Evolutionary conservation across 73 alveolate species (phyloP).

Genomic region (Paramecium sonneborni): DNA sequence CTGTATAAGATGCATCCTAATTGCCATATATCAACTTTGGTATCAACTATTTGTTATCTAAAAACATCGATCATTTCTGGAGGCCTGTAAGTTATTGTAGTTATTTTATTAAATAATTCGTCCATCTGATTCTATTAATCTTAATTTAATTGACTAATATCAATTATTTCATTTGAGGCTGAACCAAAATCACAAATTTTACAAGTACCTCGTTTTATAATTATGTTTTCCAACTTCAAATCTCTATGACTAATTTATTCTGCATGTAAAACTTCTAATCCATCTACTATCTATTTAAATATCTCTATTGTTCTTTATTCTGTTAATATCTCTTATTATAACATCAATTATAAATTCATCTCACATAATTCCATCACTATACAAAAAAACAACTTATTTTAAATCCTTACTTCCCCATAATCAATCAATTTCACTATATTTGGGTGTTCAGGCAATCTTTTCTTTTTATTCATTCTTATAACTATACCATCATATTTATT

Average conservation of each 20-base stretch:
- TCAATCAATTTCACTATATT: constrained; percentile 48
- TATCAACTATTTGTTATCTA: constrained; percentile 69
- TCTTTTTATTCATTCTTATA: constrained; percentile 1
- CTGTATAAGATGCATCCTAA: constrained; percentile 68
- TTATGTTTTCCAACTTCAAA: constrained; percentile 90
- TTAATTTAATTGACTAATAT: constrained; percentile 57
- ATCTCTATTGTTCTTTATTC: constrained; percentile 40
- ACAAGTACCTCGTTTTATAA: constrained; percentile 77
- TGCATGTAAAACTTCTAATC: constrained; percentile 78
- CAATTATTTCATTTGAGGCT: constrained; percentile 73
- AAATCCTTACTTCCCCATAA: constrained; percentile 26
- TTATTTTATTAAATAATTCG: constrained; percentile 84
- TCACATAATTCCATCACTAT: constrained; percentile 61
- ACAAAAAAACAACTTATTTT: not conserved
- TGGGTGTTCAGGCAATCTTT: constrained; percentile 66
- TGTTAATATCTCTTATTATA: constrained; percentile 12
- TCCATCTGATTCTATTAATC: constrained; percentile 72
- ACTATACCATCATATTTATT: not conserved
- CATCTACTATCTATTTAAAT: constrained; percentile 70
- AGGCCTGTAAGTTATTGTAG: constrained; percentile 94
- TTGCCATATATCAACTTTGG: constrained; percentile 94
- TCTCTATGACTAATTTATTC: constrained; percentile 92
- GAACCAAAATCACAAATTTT: constrained; percentile 97
- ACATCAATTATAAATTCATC: not conserved
- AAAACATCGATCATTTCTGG: constrained; percentile 96